Evolutionary conservation across 108 stramenopile genomes (phyloP), one percentile per base, ranked within the genome.

Genomic region (Epithemia pelagica): DNA sequence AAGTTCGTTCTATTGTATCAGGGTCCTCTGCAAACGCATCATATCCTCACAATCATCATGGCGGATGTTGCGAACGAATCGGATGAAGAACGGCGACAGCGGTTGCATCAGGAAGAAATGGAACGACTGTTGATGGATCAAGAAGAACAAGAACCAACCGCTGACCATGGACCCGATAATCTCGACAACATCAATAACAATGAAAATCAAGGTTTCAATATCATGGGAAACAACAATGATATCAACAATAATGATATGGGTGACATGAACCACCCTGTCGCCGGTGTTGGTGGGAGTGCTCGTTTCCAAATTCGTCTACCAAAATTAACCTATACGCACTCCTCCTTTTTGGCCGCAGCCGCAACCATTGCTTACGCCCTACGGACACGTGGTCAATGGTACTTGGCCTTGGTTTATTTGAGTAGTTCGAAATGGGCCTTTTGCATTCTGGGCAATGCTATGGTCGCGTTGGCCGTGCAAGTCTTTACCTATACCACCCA

Each of bases 381-480:
- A 24, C 82, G 86, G 28, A 89, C 94, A 10, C 74, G 91, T 22
- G 80, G 86, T 56, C 97, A 99, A 68, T 97, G 94, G 84, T 99
- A 98, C 64, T 72, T 97, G 31, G 95, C 96, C 2, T 65, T 98
- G 51, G 75, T 95, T 0, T 98, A 89, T 65, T 74, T 99, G 33
- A 76, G 80, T 22, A 90, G 94, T 0, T 89, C 84, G 70, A 98
- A 98, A 66, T 73, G 88, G 31, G 78, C 96, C 25, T 92, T 93
- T 69, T 69, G 94, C 54, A 61, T 95, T 2, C 67, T 96, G 29
- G 95, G 94, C 22, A 94, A 95, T 78, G 86, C 87, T 20, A 32
- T 89, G 2, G 72, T 95, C 25, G 86, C 89, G 0, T 52, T 66
- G 2, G 69, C 83, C 5, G 79, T 96, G 1, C 52, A 80, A 21